Evolutionary conservation across 805 yeast genomes (phyloP).

Genomic region (Ogataea ganodermae): DNA sequence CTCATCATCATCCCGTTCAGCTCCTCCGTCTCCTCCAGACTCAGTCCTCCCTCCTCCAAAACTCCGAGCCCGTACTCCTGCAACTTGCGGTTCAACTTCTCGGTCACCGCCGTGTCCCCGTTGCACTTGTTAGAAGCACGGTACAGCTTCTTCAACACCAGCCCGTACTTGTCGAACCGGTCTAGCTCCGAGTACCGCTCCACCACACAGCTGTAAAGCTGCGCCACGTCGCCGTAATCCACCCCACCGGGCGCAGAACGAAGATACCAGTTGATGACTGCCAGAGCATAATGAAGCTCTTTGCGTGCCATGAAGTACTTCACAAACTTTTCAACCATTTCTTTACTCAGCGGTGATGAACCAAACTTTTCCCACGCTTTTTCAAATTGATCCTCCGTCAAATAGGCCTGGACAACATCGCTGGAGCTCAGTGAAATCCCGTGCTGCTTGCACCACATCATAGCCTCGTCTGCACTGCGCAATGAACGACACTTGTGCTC

Average conservation of each 20-base stretch:
- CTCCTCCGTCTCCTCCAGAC: slow-evolving; percentile 3
- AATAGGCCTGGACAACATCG: neutral
- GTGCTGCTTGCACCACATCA: slow-evolving; percentile 2
- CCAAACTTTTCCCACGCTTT: slow-evolving; percentile 8
- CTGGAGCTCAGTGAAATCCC: neutral
- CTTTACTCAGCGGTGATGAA: neutral
- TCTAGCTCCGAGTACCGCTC: neutral
- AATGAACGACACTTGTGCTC: neutral
- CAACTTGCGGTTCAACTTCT: slow-evolving; percentile 1
- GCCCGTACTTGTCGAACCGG: slow-evolving; percentile 4
- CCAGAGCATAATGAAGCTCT: slow-evolving; percentile 9
- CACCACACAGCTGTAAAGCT: slow-evolving; percentile 3
- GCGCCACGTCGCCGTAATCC: neutral
- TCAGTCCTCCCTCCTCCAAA: slow-evolving; percentile 1
- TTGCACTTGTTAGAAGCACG: slow-evolving; percentile 4
- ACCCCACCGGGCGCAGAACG: neutral
- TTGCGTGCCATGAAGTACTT: slow-evolving; percentile 1
- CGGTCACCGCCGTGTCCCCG: neutral
- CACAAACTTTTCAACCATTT: slow-evolving; percentile 1
- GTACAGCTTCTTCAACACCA: slow-evolving; percentile 11
- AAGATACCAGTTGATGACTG: slow-evolving; percentile 7
- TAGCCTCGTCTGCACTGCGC: neutral
- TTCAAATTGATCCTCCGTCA: neutral
- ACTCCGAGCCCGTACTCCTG: slow-evolving; percentile 6
- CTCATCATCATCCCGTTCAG: slow-evolving; percentile 5